Evolutionary conservation across 108 stramenopile species (phyloP), one percentile per base, ranked within the genome.

Genomic region (Aurantiochytrium sp.): DNA sequence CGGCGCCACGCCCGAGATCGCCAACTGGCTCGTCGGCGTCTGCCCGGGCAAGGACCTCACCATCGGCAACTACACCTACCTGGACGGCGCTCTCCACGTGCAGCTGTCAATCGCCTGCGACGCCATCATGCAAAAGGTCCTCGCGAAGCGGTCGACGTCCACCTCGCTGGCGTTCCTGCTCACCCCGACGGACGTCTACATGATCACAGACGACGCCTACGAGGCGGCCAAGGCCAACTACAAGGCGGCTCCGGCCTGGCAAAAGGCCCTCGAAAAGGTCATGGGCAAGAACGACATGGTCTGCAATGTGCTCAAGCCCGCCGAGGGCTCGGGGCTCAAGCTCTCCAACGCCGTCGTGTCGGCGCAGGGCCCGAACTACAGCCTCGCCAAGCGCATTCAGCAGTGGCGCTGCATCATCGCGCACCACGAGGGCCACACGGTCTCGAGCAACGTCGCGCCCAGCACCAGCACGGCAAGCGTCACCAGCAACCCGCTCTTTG

Each of bases 281-380:
- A 87, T 91, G 81, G 55, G 55, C 32, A 93, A 90, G 85, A 93
- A 92, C 45, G 59, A 90, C 91, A 4, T 95, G 92, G 65, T 95
- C 19, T 87, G 88, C 36, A 92, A 91, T 41, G 93, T 95, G 24
- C 91, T 97, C 52, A 55, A 52, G 53, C 48, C 85, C 21, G 85
- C 68, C 21, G 85, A 90, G 32, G 92, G 89, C 19, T n/a, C 41
- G 37, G 88, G 31, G 3, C 86, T 89, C 86, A 93, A 94, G 91
- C 85, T 94, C 68, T 93, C 95, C 91, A 95, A 96, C 86, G 96
- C 97, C 36, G 91, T 98, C 37, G 96, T 96, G 89, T 96, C 96
- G 19, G 95, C 96, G n/a, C 98, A 98, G 90, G 98, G 98, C 68
- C 98, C 97, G 31, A 98, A 98, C 91, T 97, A 97, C 92, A 95